Evolutionary conservation across 192 early-diverging fungal genomes (phyloP).

Genomic region (Entomortierella chlamydospora): DNA sequence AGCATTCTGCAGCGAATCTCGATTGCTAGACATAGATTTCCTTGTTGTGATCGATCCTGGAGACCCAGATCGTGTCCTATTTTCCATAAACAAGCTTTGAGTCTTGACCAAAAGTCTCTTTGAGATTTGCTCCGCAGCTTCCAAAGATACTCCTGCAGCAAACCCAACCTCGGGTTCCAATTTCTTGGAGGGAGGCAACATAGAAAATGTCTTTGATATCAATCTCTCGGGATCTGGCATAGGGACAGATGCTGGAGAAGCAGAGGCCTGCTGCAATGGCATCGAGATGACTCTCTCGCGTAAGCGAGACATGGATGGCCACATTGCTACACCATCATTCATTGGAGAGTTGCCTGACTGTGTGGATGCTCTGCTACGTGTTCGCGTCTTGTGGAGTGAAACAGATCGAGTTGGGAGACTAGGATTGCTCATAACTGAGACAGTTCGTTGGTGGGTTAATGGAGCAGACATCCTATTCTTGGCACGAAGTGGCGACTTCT

Average conservation of each 20-base stretch:
- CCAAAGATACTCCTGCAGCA: neutral
- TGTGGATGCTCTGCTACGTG: neutral
- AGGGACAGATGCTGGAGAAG: neutral
- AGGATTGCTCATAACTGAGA: neutral
- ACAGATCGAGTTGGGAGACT: neutral
- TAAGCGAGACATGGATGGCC: slow-evolving; percentile 43
- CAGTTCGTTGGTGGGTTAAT: neutral
- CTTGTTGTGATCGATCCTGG: neutral
- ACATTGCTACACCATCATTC: slow-evolving; percentile 1
- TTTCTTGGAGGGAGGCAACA: neutral
- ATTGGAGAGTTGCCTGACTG: neutral
- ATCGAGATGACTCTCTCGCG: neutral
- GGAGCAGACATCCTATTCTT: slow-evolving; percentile 16
- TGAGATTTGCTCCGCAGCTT: neutral
- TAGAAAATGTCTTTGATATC: neutral
- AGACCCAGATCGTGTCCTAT: slow-evolving; percentile 15
- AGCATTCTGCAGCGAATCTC: neutral
- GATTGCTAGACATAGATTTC: neutral
- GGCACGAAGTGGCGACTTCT: slow-evolving; percentile 10
- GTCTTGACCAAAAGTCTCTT: slow-evolving; percentile 10
- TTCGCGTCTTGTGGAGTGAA: neutral
- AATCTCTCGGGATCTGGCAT: neutral
- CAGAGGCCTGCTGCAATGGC: neutral
- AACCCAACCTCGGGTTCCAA: neutral
- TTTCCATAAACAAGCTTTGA: slow-evolving; percentile 28